A percentile compares a stretch with the other conserved stretches of the same genome.
Conservation (phyloP, 176 grass and related monocot species). For the Secale cereale region DNA sequence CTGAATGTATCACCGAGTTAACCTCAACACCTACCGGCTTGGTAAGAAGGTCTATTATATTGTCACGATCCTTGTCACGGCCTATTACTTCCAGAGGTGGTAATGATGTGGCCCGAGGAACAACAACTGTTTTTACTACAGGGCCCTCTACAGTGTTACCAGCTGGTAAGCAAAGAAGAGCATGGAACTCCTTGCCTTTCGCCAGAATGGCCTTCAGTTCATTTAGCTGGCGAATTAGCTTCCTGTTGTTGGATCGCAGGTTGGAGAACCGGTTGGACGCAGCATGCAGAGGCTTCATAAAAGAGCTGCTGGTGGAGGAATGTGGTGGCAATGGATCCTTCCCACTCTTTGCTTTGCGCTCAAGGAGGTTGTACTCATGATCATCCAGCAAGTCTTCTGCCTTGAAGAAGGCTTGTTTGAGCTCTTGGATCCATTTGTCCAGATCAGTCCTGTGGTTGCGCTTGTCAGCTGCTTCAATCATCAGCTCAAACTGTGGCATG, state of each 20-base stretch:
- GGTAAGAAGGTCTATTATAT: not conserved
- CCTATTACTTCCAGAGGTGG: not conserved
- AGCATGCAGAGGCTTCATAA: not conserved
- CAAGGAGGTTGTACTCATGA: not conserved
- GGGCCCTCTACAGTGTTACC: too few species aligned
- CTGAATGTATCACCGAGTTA: not conserved
- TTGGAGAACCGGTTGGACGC: not conserved
- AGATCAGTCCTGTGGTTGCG: not conserved
- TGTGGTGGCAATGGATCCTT: not conserved
- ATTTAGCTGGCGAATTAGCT: not conserved
- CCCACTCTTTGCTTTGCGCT: not conserved
- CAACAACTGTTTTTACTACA: not conserved
- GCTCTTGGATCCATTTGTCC: not conserved
- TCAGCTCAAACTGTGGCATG: not conserved
- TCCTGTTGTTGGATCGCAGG: not conserved
- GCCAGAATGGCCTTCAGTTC: not conserved
- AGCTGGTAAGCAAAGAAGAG: not conserved
- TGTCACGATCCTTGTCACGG: not conserved
- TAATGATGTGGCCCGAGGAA: not conserved
- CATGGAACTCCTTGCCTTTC: not conserved
- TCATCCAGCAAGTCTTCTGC: slow-evolving; percentile 27
- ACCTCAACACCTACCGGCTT: not conserved
- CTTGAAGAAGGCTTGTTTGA: slow-evolving; percentile 6
- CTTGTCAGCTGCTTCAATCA: slow-evolving; percentile 21
- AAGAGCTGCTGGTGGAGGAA: not conserved